Evolutionary conservation across 1,284 basidiomycete genomes (phyloP), one percentile per base, ranked within the genome.

Genomic region (Fomes fomentarius): DNA sequence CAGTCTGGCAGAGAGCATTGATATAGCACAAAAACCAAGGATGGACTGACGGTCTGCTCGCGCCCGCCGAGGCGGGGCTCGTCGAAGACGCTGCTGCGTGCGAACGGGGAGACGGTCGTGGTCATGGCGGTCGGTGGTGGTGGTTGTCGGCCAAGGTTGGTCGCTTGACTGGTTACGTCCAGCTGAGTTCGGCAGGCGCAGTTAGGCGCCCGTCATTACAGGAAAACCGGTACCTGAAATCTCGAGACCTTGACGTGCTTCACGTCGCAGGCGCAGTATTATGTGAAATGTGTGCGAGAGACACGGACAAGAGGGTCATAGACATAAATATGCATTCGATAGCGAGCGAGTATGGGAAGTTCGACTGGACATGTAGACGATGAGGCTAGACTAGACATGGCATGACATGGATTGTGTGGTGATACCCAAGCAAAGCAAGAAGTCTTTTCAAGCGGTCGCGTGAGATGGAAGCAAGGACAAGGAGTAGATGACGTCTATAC

Each of bases 51-150:
- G 34, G 90, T 93, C 75, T 94, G 93, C 64, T 90, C 89, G 61
- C 90, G 80, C 25, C 84, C 83, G 38, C 82, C 75, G 33, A 89
- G 71, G 24, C 87, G 76, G 39, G 83, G 80, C 63, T 93, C 91
- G 26, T 91, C 88, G 63, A 93, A 91, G 3, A 85, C 80, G 63
- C 75, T 83, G 66, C 81, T 84, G 58, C 87, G 80, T 22, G 90
- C 91, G 63, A 94, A 94, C 12, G 92, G 92, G 14, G 91, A 94
- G 46, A 84, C 87, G 30, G 84, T 76, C 41, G 87, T 74, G 79
- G 85, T 87, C 62, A 68, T 57, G 48, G 47, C 35, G 52, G 48
- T 31, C 35, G 38, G 55, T 35, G 39, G 49, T 47, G 35, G 49
- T 45, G 50, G 57, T 53, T 22, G 38, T 41, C 42, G 34, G 39